Evolutionary conservation across 768 basidiomycete species (phyloP).

Genomic region (Dioszegia crocea): DNA sequence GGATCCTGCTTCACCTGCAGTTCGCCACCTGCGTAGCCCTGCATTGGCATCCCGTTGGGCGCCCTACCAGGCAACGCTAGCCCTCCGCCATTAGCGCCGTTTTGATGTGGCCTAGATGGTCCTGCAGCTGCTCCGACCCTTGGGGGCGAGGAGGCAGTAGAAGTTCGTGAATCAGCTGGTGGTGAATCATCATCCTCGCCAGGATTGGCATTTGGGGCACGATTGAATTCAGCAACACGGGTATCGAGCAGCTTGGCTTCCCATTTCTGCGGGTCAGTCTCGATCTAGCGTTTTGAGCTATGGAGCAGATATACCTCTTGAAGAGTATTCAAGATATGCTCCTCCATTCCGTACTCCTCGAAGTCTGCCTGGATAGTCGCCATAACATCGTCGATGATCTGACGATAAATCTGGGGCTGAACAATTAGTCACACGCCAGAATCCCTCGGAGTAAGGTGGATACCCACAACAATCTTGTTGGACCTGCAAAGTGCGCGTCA

Average conservation of each 20-base stretch:
- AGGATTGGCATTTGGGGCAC: conserved; percentile 55
- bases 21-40: conserved; percentile 4
- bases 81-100: neutral
- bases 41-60: conserved; percentile 6
- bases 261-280: conserved; percentile 75
- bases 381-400: conserved; percentile 96
- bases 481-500: conserved; percentile 59
- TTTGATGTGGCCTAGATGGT: neutral
- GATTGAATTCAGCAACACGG: conserved; percentile 83
- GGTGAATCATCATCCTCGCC: conserved; percentile 6
- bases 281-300: too few relatives aligned
- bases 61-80: conserved; percentile 17
- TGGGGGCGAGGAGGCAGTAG: conserved; percentile 1
- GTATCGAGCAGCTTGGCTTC: conserved; percentile 89
- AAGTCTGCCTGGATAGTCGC: conserved; percentile 82
- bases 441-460: neutral
- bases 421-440: conserved; percentile 42
- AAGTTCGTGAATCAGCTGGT: conserved; percentile 6
- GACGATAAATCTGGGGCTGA: conserved; percentile 86
- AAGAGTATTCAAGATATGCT: conserved; percentile 81
- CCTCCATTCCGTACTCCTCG: conserved; percentile 90
- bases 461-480: conserved; percentile 93
- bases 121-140: neutral
- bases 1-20: conserved; percentile 33
- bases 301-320: conserved; percentile 86